A percentile compares a stretch with the other conserved stretches of the same genome.
These are phyloP conservation scores for Alternaria dauci DNA, from an alignment of 2,329 filamentous ascomycete species.

Conservation along the genomic window DNA sequence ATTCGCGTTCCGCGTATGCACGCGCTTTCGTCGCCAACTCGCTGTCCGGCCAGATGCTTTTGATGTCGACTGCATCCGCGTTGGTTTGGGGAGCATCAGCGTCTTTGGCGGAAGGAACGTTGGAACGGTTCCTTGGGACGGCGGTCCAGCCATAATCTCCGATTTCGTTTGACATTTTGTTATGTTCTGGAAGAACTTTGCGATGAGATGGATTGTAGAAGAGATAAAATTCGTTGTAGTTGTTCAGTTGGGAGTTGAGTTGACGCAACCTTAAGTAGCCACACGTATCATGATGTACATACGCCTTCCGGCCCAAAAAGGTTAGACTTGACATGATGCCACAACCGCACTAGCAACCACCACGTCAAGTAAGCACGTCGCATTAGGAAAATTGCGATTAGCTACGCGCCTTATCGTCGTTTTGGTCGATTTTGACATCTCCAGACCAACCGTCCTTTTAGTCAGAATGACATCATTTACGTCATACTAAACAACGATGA, in stretches of 20 bases:
- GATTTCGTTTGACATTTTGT: not conserved
- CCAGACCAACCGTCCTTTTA: not conserved
- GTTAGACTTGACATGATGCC: not conserved
- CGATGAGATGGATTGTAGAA: accelerated
- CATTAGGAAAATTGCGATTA: not conserved
- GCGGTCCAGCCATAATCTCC: not conserved
- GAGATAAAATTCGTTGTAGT: not conserved
- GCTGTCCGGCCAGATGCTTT: not conserved
- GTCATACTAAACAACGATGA: not conserved
- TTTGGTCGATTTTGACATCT: not conserved
- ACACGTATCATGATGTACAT: not conserved
- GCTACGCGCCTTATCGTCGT: not conserved
- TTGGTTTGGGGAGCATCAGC: not conserved
- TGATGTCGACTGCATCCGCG: not conserved
- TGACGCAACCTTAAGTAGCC: not conserved
- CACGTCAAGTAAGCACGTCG: not conserved
- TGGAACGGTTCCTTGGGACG: not conserved
- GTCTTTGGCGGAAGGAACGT: not conserved
- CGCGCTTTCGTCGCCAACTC: not conserved
- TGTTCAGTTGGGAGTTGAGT: not conserved
- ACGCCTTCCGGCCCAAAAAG: slow-evolving; percentile 1
- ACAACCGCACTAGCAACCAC: not conserved
- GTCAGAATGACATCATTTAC: not conserved
- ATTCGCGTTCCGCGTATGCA: not conserved
- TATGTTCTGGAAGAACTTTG: accelerated